Percentiles rank a stretch among this genome's conserved stretches.
These are phyloP conservation scores for Kuraishia ogatae DNA, from an alignment of 805 yeast genomes.

Conservation along the genomic window DNA sequence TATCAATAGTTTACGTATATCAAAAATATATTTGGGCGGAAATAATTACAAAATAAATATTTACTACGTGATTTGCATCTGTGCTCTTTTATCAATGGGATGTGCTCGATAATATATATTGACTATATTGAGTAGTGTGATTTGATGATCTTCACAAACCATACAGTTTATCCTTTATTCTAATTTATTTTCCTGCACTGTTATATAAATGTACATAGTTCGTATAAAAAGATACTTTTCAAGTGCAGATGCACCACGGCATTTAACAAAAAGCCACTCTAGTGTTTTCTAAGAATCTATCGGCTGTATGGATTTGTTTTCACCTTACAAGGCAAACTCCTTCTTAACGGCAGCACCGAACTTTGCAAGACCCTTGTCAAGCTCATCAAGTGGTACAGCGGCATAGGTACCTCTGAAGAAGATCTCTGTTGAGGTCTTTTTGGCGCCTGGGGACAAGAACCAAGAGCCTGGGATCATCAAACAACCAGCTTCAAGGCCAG, in stretches of 20 bases:
- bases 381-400: constrained; percentile 65
- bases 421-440: constrained; percentile 35
- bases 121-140: too few relatives aligned
- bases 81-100: too few relatives aligned
- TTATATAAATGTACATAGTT: too few relatives aligned
- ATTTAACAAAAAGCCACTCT: background rate
- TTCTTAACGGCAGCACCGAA: constrained; percentile 54
- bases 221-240: background rate
- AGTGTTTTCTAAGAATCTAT: background rate
- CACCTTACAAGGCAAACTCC: constrained; percentile 38
- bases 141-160: too few relatives aligned
- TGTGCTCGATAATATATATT: too few relatives aligned
- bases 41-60: too few relatives aligned
- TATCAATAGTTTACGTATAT: too few relatives aligned
- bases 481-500: constrained; percentile 49
- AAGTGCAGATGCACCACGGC: background rate
- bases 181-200: background rate
- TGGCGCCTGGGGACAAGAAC: constrained; percentile 55
- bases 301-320: background rate
- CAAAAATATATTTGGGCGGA: too few relatives aligned
- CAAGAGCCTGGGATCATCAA: constrained; percentile 79
- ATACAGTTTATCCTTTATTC: too few relatives aligned
- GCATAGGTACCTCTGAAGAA: constrained; percentile 88
- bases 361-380: constrained; percentile 54
- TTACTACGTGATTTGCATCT: too few relatives aligned